Conservation (phyloP, 495 filamentous ascomycete species). For the Trichocladium antarcticum region DNA sequence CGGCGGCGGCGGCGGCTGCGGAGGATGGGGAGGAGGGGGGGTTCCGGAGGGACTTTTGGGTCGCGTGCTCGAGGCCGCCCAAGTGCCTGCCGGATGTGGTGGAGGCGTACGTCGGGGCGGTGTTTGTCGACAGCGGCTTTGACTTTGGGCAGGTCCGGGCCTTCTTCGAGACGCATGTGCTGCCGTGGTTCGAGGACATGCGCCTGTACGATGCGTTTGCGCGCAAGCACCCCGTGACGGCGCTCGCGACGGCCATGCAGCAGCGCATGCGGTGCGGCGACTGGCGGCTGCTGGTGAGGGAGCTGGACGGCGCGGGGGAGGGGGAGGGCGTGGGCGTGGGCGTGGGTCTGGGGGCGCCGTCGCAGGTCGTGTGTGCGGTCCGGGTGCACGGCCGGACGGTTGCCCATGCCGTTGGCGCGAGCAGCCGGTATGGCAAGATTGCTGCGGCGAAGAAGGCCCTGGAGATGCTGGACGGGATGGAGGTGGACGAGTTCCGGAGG, state of each 20-base stretch:
- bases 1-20: constrained; percentile 17
- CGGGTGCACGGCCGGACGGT: constrained; percentile 63
- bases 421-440: constrained; percentile 59
- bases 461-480: constrained; percentile 45
- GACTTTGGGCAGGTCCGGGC: constrained; percentile 57
- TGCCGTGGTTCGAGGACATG: constrained; percentile 80
- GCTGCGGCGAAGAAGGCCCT: constrained; percentile 60
- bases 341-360: constrained; percentile 26
- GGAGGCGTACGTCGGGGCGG: constrained; percentile 79
- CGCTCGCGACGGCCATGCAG: constrained; percentile 34
- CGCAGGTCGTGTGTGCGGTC: constrained; percentile 56
- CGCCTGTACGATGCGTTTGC: constrained; percentile 78
- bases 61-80: constrained; percentile 54
- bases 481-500: constrained; percentile 46
- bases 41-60: constrained; percentile 71
- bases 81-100: constrained; percentile 84
- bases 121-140: constrained; percentile 86
- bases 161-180: constrained; percentile 66
- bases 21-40: constrained; percentile 24
- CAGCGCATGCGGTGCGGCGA: constrained; percentile 37
- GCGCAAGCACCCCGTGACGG: constrained; percentile 66
- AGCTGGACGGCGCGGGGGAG: neutral
- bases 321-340: constrained; percentile 12
- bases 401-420: constrained; percentile 49
- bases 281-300: constrained; percentile 30